phyloP scores from a whole-genome alignment of 2,329 filamentous ascomycete genomes.

The Penicillium janthinellum region DNA sequence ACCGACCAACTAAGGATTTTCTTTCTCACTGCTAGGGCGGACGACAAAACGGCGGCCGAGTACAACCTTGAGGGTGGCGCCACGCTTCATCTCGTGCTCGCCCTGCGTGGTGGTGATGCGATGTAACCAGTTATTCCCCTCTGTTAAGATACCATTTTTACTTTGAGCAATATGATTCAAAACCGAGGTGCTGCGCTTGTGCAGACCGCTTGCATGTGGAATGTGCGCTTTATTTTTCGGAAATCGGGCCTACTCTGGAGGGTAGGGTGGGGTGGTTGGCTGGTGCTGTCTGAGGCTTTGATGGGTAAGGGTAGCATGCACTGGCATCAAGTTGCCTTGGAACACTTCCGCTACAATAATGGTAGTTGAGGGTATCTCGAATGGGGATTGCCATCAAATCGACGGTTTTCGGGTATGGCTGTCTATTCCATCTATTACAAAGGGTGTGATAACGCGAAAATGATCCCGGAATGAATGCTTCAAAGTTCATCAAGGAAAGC shows the following conservation, averaged over 20 bases:
- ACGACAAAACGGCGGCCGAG: conserved; percentile 90
- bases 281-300: not conserved
- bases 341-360: not conserved
- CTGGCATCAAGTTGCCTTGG: not conserved
- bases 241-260: not conserved
- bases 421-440: not conserved
- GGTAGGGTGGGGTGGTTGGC: no score
- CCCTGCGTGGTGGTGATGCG: conserved; percentile 73
- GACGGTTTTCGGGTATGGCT: not conserved
- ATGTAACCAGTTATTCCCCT: conserved; percentile 11
- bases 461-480: not conserved
- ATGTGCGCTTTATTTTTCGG: not conserved
- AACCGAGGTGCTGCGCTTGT: not conserved
- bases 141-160: conserved; percentile 4
- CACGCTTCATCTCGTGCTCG: conserved; percentile 92
- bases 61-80: conserved; percentile 90
- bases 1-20: not conserved
- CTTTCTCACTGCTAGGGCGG: conserved; percentile 63
- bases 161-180: conserved; percentile 10
- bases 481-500: not conserved
- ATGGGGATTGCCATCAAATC: not conserved
- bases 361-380: not conserved
- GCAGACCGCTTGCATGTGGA: not conserved
- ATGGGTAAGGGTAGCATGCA: not conserved
- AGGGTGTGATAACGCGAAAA: not conserved